Conservation (phyloP, 345 rosid genomes). For the Bruguiera parviflora region DNA sequence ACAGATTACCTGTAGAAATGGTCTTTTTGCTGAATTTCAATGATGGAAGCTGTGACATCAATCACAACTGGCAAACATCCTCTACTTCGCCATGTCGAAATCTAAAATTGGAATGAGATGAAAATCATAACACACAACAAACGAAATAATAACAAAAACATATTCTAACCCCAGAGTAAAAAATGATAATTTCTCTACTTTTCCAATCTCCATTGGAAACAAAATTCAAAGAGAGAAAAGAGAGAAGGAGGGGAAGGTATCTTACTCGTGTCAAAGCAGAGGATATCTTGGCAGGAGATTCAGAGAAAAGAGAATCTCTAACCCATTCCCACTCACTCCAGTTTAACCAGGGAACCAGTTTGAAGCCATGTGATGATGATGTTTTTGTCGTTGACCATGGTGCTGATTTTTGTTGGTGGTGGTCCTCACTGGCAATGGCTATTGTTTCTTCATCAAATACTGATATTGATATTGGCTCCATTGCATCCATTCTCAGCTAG, state of each 20-base stretch:
- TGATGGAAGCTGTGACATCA: conserved; percentile 76
- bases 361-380: conserved; percentile 36
- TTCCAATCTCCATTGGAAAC: background rate
- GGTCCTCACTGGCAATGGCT: conserved; percentile 28
- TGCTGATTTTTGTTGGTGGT: background rate
- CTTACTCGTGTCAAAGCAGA: conserved; percentile 70
- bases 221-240: background rate
- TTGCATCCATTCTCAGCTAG: background rate
- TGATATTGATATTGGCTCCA: conserved; percentile 32
- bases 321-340: conserved; percentile 93
- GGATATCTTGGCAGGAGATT: conserved; percentile 44
- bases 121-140: conserved; percentile 9
- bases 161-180: background rate
- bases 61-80: conserved; percentile 76
- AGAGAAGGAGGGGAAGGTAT: background rate
- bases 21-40: conserved; percentile 78
- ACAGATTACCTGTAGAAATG: conserved; percentile 54
- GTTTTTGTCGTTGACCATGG: no score
- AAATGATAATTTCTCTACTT: background rate
- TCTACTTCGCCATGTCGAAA: conserved; percentile 79
- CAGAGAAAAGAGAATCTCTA: conserved; percentile 74
- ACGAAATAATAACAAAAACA: conserved; percentile 1
- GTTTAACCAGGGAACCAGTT: conserved; percentile 82
- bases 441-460: conserved; percentile 41
- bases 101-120: conserved; percentile 28